Conservation (phyloP, 306 rosid species). For the Amphicarpaea edgeworthii region DNA sequence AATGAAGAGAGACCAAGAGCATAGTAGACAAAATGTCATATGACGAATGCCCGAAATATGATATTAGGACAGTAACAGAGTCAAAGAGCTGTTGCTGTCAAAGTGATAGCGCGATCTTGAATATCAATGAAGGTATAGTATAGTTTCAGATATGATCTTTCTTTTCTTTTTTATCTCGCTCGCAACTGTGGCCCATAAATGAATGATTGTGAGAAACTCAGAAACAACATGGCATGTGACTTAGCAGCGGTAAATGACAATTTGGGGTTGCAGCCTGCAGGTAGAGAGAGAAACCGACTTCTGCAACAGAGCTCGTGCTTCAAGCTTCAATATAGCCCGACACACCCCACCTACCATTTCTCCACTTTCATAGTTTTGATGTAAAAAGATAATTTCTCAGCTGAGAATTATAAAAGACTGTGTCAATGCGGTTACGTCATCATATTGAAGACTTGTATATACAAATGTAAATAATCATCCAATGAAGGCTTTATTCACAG, state of each 20-base stretch:
- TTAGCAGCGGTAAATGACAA: conserved; percentile 46
- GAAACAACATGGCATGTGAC: conserved; percentile 40
- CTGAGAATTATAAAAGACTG: too few species aligned
- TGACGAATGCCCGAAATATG: not conserved
- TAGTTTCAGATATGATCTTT: not conserved
- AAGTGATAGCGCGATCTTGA: not conserved
- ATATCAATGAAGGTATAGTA: not conserved
- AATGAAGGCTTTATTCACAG: not conserved
- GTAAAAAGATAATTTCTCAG: too few species aligned
- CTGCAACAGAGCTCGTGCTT: conserved; percentile 33
- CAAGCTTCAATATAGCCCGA: conserved; percentile 44
- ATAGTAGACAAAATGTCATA: not conserved
- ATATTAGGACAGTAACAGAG: conserved; percentile 11
- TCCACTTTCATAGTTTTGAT: not conserved
- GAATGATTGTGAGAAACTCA: conserved; percentile 6
- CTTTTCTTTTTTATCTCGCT: too few species aligned
- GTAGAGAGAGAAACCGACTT: conserved; percentile 12
- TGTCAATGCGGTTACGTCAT: too few species aligned
- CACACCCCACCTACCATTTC: conserved; percentile 32
- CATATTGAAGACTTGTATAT: too few species aligned
- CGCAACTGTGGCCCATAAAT: conserved; percentile 22
- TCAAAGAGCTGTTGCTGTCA: not conserved
- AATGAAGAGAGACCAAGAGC: not conserved
- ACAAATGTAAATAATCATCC: not conserved
- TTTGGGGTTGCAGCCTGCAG: conserved; percentile 19